Evolutionary conservation across 805 yeast species (phyloP), one percentile per base, ranked within the genome.

Genomic region (Zygotorulaspora florentina): DNA sequence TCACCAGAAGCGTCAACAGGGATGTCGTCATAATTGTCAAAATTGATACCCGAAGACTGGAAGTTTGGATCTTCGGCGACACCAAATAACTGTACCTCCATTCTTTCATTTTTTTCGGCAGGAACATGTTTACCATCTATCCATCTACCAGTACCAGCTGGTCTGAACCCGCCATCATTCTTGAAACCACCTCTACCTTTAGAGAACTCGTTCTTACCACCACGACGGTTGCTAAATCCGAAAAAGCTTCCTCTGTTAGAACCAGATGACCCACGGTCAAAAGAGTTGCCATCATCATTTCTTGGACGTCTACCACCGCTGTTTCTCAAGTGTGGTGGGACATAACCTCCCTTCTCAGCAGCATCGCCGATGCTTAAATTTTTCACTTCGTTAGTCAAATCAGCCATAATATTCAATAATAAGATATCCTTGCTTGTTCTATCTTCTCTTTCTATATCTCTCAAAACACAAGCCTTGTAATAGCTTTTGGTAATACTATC

Each of bases 1-100:
- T 84, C 85, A 72, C 99, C 99, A 40, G 95, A 72, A 40, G 97
- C 99, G 72, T 93, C 98, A 53, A 93, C 97, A 50, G 99, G 99
- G 54, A 93, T 93, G 49, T 95, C 98, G 68, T 93, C 99, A 71
- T 93, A 93, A 76, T 87, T 89, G 70, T 95, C 99, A 64, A 93
- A 93, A 75, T 93, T 93, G 72, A 93, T 93, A 77, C 99, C 99
- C 31, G 96, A 85, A 43, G 95, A 82, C 75, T 87, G 96, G 74
- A 83, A 81, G 33, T 66, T 62, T 58, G 88, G 76, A 52, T 74
- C 76, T 35, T 70, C 72, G 27, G 72, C 65, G 61, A 83, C 95
- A 61, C 99, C 99, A 59, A 86, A 95, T 52, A 93, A 74, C 62
- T 87, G 89, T 46, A 75, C 58, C 73, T 93, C 99, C 55, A 83